phyloP scores from a whole-genome alignment of 2,329 filamentous ascomycete genomes.

The Parasarocladium wereldwijsianum region DNA sequence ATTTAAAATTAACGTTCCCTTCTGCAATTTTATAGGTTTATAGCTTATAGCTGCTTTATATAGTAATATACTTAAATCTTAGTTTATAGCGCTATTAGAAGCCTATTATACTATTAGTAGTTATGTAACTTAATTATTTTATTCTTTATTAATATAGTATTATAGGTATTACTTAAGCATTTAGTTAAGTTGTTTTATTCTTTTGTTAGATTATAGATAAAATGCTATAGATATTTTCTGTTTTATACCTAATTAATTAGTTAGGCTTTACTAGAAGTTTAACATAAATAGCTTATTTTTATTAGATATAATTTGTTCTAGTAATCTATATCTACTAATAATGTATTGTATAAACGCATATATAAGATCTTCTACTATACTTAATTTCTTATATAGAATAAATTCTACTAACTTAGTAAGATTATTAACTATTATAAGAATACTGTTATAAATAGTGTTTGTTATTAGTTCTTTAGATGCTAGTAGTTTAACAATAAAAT shows the following conservation, averaged over 20 bases:
- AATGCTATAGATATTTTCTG: conserved; percentile 5
- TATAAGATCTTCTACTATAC: conserved; percentile 1
- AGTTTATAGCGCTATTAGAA: background rate
- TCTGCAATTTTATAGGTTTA: background rate
- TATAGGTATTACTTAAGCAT: conserved; percentile 4
- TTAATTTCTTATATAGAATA: conserved; percentile 4
- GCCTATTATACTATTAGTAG: too few species aligned
- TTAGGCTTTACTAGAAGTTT: conserved; percentile 4
- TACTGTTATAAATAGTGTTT: conserved; percentile 4
- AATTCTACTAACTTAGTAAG: conserved; percentile 4
- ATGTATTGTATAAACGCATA: conserved; percentile 2
- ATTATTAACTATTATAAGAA: conserved; percentile 5
- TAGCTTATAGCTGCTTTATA: background rate
- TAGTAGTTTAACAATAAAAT: conserved; percentile 6
- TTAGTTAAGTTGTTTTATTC: conserved; percentile 4
- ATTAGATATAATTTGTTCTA: conserved; percentile 4
- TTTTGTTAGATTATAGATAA: conserved; percentile 4
- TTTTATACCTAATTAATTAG: conserved; percentile 3
- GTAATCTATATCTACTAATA: conserved; percentile 3
- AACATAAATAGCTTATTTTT: conserved; percentile 2
- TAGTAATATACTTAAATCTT: background rate
- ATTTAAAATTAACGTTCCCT: background rate
- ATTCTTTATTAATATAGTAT: conserved; percentile 2
- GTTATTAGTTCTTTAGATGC: conserved; percentile 4
- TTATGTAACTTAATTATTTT: conserved; percentile 1